These are phyloP conservation scores for Neurospora sp. DNA, from an alignment of 495 filamentous ascomycete genomes.

Conservation along the genomic window DNA sequence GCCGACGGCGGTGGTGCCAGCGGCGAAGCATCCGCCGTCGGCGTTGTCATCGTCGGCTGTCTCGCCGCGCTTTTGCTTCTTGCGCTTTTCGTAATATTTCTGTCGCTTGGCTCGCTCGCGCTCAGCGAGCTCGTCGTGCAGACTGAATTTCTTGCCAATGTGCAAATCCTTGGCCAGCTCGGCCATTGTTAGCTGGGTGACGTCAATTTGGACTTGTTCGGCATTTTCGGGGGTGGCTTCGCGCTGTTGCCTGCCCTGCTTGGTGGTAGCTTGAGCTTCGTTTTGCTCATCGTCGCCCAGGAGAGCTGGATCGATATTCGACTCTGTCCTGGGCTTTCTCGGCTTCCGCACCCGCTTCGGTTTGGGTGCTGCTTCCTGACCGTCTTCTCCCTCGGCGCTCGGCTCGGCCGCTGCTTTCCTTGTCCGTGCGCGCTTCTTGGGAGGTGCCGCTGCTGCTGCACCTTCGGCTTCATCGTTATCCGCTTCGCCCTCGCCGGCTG, in stretches of 20 bases:
- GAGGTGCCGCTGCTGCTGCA: background rate
- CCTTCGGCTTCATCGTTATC: conserved; percentile 7
- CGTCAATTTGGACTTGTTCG: conserved; percentile 60
- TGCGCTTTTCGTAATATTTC: conserved; percentile 26
- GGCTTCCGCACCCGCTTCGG: background rate
- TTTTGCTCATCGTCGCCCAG: conserved; percentile 8
- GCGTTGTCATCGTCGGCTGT: conserved; percentile 1
- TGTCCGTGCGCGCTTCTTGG: conserved; percentile 11
- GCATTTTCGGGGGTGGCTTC: conserved; percentile 64
- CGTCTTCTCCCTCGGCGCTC: background rate
- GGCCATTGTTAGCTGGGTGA: conserved; percentile 64
- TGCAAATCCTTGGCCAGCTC: conserved; percentile 68
- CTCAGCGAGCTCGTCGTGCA: conserved; percentile 45
- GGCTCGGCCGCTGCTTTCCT: conserved; percentile 2
- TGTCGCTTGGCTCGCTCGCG: conserved; percentile 33
- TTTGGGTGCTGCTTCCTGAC: background rate
- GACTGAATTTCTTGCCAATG: conserved; percentile 72
- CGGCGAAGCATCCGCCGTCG: no score
- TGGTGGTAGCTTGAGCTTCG: conserved; percentile 14
- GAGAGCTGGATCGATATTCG: background rate
- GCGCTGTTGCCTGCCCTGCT: conserved; percentile 19
- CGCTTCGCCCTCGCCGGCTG: background rate
- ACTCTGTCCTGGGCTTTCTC: conserved; percentile 1
- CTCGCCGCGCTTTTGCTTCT: conserved; percentile 10
- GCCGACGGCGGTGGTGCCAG: no score